Conservation (phyloP, 768 basidiomycete species). For the Amanita rimosa region DNA sequence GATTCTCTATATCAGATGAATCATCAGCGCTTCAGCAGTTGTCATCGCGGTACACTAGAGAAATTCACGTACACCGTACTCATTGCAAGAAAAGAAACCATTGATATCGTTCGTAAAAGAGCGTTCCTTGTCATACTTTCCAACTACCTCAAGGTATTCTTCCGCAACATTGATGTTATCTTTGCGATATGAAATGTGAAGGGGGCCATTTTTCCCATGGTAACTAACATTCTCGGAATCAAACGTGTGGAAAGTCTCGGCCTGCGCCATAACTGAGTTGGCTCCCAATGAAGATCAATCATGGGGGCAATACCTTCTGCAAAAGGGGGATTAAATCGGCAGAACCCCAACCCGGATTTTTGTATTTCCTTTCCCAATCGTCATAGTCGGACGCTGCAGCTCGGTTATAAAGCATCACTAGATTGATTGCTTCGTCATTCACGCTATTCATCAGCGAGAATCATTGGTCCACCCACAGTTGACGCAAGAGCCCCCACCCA, state of each 20-base stretch:
- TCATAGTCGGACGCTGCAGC: conserved; percentile 55
- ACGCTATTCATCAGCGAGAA: neutral
- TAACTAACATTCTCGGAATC: conserved; percentile 12
- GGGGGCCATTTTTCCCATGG: conserved; percentile 40
- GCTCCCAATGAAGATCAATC: neutral
- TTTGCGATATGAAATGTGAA: conserved; percentile 34
- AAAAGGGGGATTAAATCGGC: conserved; percentile 44
- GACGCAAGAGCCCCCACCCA: conserved; percentile 54
- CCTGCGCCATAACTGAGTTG: conserved; percentile 13
- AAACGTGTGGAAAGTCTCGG: conserved; percentile 23
- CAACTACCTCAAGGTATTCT: conserved; percentile 37
- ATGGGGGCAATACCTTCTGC: conserved; percentile 31
- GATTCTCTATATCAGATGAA: neutral
- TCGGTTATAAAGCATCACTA: conserved; percentile 31
- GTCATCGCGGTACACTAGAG: neutral
- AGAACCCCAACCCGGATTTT: conserved; percentile 53
- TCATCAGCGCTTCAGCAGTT: neutral
- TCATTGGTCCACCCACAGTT: conserved; percentile 32
- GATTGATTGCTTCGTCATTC: neutral
- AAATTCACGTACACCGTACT: conserved; percentile 32
- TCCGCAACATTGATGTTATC: conserved; percentile 26
- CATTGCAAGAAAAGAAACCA: conserved; percentile 28
- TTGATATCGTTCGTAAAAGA: conserved; percentile 34
- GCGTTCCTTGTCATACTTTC: conserved; percentile 36
- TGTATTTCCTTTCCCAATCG: conserved; percentile 40